Conservation (phyloP, 2,329 filamentous ascomycete genomes). For the Ophiosphaerella narmari region DNA sequence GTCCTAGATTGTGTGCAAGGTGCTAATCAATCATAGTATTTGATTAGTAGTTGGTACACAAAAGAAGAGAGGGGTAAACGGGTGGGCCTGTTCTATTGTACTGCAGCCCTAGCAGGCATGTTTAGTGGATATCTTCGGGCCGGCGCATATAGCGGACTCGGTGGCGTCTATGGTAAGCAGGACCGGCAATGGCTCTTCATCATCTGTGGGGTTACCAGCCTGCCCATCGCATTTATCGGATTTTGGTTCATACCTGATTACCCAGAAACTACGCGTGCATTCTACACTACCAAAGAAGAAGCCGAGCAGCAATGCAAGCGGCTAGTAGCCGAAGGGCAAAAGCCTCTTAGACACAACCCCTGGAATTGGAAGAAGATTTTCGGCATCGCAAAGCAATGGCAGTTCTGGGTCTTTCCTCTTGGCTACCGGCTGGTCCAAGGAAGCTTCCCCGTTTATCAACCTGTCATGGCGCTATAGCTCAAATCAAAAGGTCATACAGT, state of each 20-base stretch:
- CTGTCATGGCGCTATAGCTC: constrained; percentile 49
- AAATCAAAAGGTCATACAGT: constrained; percentile 52
- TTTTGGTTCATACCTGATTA: constrained; percentile 43
- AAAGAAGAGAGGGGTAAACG: constrained; percentile 41
- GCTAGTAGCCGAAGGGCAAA: constrained; percentile 28
- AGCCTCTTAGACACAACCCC: constrained; percentile 47
- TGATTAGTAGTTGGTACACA: constrained; percentile 52
- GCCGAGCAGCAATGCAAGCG: constrained; percentile 25
- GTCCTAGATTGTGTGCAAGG: no score
- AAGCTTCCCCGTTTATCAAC: constrained; percentile 25
- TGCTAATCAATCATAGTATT: constrained; percentile 11
- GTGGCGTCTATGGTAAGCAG: constrained; percentile 28
- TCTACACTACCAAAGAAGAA: constrained; percentile 45
- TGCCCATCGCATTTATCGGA: constrained; percentile 51
- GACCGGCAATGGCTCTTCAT: constrained; percentile 38
- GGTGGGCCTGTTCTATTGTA: constrained; percentile 40
- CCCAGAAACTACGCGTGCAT: constrained; percentile 29
- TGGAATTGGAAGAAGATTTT: constrained; percentile 49
- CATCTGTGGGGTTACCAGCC: constrained; percentile 45
- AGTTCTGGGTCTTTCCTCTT: constrained; percentile 55
- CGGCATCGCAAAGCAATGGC: constrained; percentile 51
- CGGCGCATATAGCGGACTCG: constrained; percentile 37
- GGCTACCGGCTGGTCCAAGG: constrained; percentile 51
- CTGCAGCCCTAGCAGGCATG: constrained; percentile 39
- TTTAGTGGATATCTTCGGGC: constrained; percentile 43